phyloP scores from a whole-genome alignment of 768 basidiomycete species.

The Calocybe indica region DNA sequence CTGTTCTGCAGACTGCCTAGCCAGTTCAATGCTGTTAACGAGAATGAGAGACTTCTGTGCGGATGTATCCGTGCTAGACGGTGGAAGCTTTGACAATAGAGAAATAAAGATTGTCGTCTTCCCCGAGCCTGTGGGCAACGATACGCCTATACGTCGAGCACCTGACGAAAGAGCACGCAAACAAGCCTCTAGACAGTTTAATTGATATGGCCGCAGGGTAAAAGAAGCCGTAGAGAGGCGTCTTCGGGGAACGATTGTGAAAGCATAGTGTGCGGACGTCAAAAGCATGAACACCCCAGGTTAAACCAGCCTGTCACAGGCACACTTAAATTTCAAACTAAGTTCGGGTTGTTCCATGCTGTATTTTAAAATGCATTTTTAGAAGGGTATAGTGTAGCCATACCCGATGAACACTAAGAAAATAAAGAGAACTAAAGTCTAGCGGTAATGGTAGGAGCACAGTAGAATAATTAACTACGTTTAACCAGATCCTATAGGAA shows the following conservation, averaged over 20 bases:
- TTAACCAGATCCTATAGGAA: constrained; percentile 40
- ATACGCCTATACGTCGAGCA: constrained; percentile 74
- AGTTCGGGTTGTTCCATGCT: constrained; percentile 1
- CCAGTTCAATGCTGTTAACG: constrained; percentile 88
- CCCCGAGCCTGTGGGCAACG: constrained; percentile 77
- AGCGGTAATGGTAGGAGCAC: constrained; percentile 6
- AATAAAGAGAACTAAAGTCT: constrained; percentile 12
- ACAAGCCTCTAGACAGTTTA: constrained; percentile 73
- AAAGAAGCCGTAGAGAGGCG: constrained; percentile 12
- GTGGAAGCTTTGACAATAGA: constrained; percentile 59
- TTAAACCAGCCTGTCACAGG: background rate
- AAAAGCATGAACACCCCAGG: background rate
- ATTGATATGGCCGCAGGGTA: constrained; percentile 82
- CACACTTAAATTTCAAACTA: background rate
- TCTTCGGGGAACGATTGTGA: background rate
- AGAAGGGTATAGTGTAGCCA: constrained; percentile 37
- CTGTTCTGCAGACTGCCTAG: constrained; percentile 77
- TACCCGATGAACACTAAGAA: constrained; percentile 24
- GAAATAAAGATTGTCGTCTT: constrained; percentile 93
- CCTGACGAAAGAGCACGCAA: constrained; percentile 63
- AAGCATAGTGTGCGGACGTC: background rate
- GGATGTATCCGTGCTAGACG: constrained; percentile 32
- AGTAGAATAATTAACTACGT: constrained; percentile 6
- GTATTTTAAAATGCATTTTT: constrained; percentile 24
- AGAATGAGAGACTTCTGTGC: constrained; percentile 70